Evolutionary conservation across 805 yeast species (phyloP), one percentile per base, ranked within the genome.

Genomic region (Debaryomyces maramus): DNA sequence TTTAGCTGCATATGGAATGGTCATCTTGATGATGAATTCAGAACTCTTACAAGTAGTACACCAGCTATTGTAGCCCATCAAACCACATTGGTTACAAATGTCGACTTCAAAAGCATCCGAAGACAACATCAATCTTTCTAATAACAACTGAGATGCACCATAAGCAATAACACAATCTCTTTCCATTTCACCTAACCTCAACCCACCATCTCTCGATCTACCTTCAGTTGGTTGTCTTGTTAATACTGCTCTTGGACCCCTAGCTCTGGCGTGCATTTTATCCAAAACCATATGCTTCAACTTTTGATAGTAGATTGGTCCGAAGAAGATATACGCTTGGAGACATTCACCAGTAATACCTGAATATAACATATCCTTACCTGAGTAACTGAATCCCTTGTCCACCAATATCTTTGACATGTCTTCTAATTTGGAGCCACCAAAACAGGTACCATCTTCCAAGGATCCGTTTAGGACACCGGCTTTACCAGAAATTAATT

Each of bases 181-280:
- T 65, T 93, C 99, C 99, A 93, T 93, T 71, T 93, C 99, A 56
- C 99, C 99, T 63, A 93, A 77, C 73, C 99, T 84, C 61, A 93
- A 77, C 61, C 99, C 99, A 79, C 99, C 99, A 66, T 93, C 99
- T 66, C 99, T 80, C 2, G 97, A 88, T 66, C 99, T 80, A 77
- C 99, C 99, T 66, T 93, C 99, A 0, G 98, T 91, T 13, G 98
- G 99, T 67, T 93, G 99, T 66, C 99, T 82, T 7, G 99, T 93
- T 43, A 93, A 74, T 9, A 93, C 98, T 0, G 99, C 99, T 53
- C 98, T 81, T 41, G 99, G 99, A 38, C 99, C 99, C 63, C 99
- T 81, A 2, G 99, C 97, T 75, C 99, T 86, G 1, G 99, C 99
- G 60, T 93, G 99, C 99, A 93, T 93, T 67, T 93, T 93, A 68